Evolutionary conservation across 139 green algal species (phyloP), one percentile per base, ranked within the genome.

Genomic region (Chlamydomonas urium): DNA sequence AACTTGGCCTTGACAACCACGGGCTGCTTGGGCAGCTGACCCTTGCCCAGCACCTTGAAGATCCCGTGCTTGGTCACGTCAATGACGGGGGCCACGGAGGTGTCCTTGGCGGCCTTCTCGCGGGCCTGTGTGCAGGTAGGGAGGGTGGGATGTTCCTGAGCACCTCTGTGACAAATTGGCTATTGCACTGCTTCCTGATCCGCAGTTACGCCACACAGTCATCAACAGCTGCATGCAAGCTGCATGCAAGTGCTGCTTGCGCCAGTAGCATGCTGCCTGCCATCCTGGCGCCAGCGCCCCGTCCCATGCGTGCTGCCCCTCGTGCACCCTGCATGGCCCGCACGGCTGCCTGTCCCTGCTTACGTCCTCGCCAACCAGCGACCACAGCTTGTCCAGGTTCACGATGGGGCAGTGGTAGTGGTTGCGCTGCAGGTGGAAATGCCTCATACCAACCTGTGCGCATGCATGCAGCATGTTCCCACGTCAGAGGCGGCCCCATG

Each of bases 351-450:
- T 68, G 17, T 38, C 60, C 24, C 4, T 45, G 10, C 81, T 65
- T 80, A 91, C 89, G 81, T 94, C 90, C 72, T 95, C 86, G 59
- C 93, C 93, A 32, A 98, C 82, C 42, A 99, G 87, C 4, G 82
- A 87, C 92, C 92, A 96, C 24, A 99, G 74, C 88, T 97, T 98
- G 90, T 99, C 96, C 48, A 97, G 77, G 89, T 99, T 99, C 74
- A 99, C 87, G 72, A 96, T 93, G 61, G 96, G 96, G 82, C 87
- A 93, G 90, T 91, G 77, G 89, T 93, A 97, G 75, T 95, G 83
- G 90, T 99, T 98, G 86, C 90, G 96, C 29, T 80, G 82, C 75
- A 94, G 80, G 79, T 99, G 90, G 90, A 97, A 99, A 83, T 99
- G 89, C 38, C 96, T 81, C 96, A 99, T 99, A 87, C 96, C 96